Evolutionary conservation across 805 yeast genomes (phyloP), one percentile per base, ranked within the genome.

Genomic region (Hanseniaspora lindneri): DNA sequence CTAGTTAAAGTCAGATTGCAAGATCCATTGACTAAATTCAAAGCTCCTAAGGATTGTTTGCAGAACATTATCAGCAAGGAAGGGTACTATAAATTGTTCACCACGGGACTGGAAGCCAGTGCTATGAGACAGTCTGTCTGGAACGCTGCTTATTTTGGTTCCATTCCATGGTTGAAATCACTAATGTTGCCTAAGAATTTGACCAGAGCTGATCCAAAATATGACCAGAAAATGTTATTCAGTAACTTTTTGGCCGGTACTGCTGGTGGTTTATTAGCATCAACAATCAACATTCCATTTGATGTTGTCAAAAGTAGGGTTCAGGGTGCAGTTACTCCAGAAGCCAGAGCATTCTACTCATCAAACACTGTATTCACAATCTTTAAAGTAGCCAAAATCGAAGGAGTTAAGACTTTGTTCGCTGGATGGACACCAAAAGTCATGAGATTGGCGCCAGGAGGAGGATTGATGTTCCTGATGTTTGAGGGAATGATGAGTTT

Each of bases 101-200:
- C 85, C 63, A 48, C 47, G 42, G 99, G 99, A 52, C 71, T 92
- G 56, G 99, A 92, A 70, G 87, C 96, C 24, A 92, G 98, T 9
- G 67, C 92, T 61, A 92, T 96, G 95, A 83, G 99, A 75, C 97
- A 92, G 65, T 76, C 85, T 52, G 70, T 77, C 52, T 92, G 99
- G 99, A 92, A 92, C 68, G 95, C 96, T 40, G 97, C 97, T 52
- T 92, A 92, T 70, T 92, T 92, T 64, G 98, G 98, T 54, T 76
- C 83, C 57, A 92, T 92, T 58, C 83, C 79, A 77, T 95, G 86
- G 69, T 80, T 86, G 50, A 77, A 95, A 65, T 59, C 70, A 7
- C 5, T 39, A 16, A 56, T 85, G 54, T 71, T 92, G 68, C 97
- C 97, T 57, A 70, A 74, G 64, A 84, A 95, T 39, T 73, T 76